These are phyloP conservation scores for Daucus carota DNA, from an alignment of 129 eudicot species.

Conservation along the genomic window DNA sequence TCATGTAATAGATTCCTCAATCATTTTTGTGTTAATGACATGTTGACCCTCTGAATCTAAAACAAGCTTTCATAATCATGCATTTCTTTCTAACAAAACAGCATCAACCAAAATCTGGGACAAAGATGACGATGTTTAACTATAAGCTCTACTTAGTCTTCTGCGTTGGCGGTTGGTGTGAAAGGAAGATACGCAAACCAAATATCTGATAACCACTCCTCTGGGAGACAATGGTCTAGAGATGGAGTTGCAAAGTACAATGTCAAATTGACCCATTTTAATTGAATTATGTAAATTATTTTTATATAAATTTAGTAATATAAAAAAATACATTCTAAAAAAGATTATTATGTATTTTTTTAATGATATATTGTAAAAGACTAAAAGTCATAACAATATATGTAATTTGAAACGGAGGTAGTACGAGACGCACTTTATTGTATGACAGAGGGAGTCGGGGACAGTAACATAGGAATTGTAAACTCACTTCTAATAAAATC, in stretches of 20 bases:
- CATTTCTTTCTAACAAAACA: background rate
- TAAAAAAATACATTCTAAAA: too few relatives aligned
- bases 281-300: too few relatives aligned
- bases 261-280: too few relatives aligned
- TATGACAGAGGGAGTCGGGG: background rate
- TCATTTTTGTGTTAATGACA: background rate
- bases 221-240: background rate
- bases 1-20: too few relatives aligned
- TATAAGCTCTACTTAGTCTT: background rate
- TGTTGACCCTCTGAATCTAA: background rate
- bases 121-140: conserved; percentile 6
- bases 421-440: too few relatives aligned
- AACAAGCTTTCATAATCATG: conserved; percentile 3
- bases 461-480: too few relatives aligned
- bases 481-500: background rate
- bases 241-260: background rate
- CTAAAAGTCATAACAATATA: too few relatives aligned
- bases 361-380: too few relatives aligned
- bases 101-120: background rate
- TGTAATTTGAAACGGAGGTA: too few relatives aligned
- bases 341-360: too few relatives aligned
- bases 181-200: background rate
- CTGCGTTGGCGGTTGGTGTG: background rate
- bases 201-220: background rate
- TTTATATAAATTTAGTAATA: too few relatives aligned